These are phyloP conservation scores for Dictyostelium intermedium DNA, from an alignment of 78 protist genomes.

Conservation along the genomic window DNA sequence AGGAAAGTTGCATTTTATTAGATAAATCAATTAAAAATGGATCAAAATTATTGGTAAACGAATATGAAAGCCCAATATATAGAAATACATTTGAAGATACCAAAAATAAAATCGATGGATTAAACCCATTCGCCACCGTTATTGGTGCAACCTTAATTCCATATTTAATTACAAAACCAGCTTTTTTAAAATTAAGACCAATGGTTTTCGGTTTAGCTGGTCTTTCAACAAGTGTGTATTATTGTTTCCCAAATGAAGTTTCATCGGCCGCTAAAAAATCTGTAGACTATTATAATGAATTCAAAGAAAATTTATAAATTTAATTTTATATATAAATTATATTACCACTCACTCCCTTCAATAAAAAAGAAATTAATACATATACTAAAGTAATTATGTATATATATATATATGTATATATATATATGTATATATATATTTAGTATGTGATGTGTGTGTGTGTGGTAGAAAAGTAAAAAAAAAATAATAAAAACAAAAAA, in stretches of 20 bases:
- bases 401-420: background rate
- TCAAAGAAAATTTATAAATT: background rate
- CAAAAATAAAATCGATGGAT: background rate
- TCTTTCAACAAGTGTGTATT: slow-evolving; percentile 30
- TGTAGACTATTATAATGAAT: slow-evolving; percentile 24
- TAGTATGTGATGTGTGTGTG: no score
- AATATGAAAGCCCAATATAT: background rate
- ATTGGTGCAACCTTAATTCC: background rate
- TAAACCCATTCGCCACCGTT: background rate
- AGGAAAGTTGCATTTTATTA: background rate
- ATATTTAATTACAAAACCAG: background rate
- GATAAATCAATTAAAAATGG: background rate
- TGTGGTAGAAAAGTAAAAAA: background rate
- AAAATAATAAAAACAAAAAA: background rate
- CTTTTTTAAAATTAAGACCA: background rate
- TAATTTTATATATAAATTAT: no score
- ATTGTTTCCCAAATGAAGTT: slow-evolving; percentile 35
- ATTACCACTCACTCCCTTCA: no score
- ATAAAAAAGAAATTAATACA: background rate
- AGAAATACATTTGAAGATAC: background rate
- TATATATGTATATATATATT: background rate
- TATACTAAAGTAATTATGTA: background rate
- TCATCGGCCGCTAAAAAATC: background rate
- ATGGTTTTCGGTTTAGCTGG: slow-evolving; percentile 3
- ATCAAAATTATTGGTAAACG: background rate